Conservation (phyloP, 2,329 filamentous ascomycete genomes). For the Arthrocladium fulminans region DNA sequence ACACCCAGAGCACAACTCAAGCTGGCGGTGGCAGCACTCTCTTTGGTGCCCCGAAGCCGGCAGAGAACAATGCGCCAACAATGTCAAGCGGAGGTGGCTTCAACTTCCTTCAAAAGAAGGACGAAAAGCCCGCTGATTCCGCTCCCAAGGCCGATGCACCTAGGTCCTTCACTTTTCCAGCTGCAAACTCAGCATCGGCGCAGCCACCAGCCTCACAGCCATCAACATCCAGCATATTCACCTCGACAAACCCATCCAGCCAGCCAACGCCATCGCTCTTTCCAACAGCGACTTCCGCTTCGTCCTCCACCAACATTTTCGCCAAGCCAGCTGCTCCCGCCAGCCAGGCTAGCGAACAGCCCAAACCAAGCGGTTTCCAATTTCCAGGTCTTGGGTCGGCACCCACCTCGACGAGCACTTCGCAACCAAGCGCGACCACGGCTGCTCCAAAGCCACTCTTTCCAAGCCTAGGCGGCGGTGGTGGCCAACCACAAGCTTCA, state of each 20-base stretch:
- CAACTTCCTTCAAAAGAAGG: slow-evolving; percentile 16
- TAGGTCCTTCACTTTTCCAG: slow-evolving; percentile 2
- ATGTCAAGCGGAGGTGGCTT: background rate
- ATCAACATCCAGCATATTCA: background rate
- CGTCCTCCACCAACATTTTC: background rate
- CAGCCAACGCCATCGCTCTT: background rate
- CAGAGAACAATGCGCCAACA: background rate
- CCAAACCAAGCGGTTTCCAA: slow-evolving; percentile 6
- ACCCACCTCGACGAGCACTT: slow-evolving; percentile 5
- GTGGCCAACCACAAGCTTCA: slow-evolving; percentile 11
- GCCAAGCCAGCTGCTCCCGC: slow-evolving; percentile 13
- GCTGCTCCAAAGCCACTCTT: slow-evolving; percentile 9
- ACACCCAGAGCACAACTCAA: slow-evolving; percentile 23
- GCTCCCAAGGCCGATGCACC: background rate
- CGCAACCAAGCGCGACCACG: slow-evolving; percentile 11
- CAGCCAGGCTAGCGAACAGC: slow-evolving; percentile 8
- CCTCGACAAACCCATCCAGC: background rate
- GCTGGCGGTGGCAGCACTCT: background rate
- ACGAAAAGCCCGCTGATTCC: slow-evolving; percentile 21
- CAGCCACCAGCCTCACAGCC: slow-evolving; percentile 2
- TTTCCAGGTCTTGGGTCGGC: slow-evolving; percentile 13
- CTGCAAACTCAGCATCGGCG: background rate
- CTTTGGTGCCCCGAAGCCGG: background rate
- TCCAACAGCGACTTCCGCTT: background rate
- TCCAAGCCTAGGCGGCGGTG: background rate